Evolutionary conservation across 148 eudicot genomes (phyloP), one percentile per base, ranked within the genome.

Genomic region (Chenopodium suecicum): DNA sequence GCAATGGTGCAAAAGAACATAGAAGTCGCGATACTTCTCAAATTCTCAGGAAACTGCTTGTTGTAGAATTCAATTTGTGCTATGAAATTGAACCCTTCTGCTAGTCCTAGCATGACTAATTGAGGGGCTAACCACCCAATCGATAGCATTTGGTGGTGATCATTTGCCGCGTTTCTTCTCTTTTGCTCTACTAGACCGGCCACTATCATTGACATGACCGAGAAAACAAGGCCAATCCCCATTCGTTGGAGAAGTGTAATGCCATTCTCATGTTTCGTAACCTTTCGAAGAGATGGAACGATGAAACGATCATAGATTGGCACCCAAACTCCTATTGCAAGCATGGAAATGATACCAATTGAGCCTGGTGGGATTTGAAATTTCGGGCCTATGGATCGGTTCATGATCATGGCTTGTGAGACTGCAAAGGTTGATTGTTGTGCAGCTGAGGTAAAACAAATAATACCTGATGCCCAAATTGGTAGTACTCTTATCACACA

Each of bases 21-120:
- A 12, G 95, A 88, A 16, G 92, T 93, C 0, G 92, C 95, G 47
- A 93, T 63, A 44, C 95, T 93, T 9, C 90, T 89, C 89, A 91
- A 82, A 46, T 85, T 91, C 82, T 91, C 95, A 0, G 98, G 98
- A 67, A 94, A 94, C 64, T 94, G 92, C 85, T 88, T 92, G 83
- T 94, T 86, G 79, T 92, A 94, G 67, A 94, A 92, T 85, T 92
- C 95, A 31, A 94, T 88, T 34, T 94, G 98, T 2, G 90, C 98
- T 1, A 92, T 86, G 56, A 90, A 87, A 74, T 90, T 92, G 74
- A 94, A 92, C 25, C 86, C 98, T 83, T 94, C 98, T 0, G 92
- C 90, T 5, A 94, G 83, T 0, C 94, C 98, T 79, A 92, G 78
- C 71, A 90, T 65, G 7, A 85, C 85, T 8, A 94, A 84, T 52